Evolutionary conservation across 1,284 basidiomycete species (phyloP).

Genomic region (Ganoderma boninense): DNA sequence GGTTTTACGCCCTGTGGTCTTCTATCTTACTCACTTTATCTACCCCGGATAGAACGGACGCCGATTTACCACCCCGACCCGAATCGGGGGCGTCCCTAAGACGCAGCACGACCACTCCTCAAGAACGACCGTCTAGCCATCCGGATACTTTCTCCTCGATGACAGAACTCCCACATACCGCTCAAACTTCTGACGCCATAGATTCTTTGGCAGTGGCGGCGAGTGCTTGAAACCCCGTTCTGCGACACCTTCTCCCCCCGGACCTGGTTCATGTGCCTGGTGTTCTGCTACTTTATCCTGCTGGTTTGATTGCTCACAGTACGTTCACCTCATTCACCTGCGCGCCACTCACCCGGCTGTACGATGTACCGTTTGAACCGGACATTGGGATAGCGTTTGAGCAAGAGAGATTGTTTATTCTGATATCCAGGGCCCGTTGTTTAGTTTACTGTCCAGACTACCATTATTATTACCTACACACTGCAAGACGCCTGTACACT

Average conservation of each 20-base stretch:
- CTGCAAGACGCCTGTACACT: conserved; percentile 31
- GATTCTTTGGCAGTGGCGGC: conserved; percentile 28
- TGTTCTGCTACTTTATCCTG: conserved; percentile 12
- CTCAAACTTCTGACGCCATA: conserved; percentile 20
- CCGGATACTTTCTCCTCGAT: conserved; percentile 17
- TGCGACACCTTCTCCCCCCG: background rate
- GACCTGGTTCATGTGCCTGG: conserved; percentile 9
- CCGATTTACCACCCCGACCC: conserved; percentile 11
- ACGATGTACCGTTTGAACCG: conserved; percentile 2
- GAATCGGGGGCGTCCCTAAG: conserved; percentile 15
- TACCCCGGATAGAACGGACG: conserved; percentile 18
- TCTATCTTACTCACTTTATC: background rate
- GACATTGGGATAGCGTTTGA: conserved; percentile 25
- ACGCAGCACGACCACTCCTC: conserved; percentile 7
- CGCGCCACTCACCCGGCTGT: conserved; percentile 28
- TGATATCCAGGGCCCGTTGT: conserved; percentile 18
- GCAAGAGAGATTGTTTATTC: conserved; percentile 19
- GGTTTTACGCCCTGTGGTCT: no score
- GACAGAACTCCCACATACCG: conserved; percentile 26
- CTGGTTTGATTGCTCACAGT: conserved; percentile 21
- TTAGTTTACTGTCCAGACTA: conserved; percentile 10
- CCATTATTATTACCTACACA: conserved; percentile 21
- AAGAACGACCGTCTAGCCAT: conserved; percentile 1
- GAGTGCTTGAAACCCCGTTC: conserved; percentile 25
- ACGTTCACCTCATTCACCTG: conserved; percentile 28